These are phyloP conservation scores for Aspergillus sp. DNA, from an alignment of 2,329 filamentous ascomycete genomes.

Conservation along the genomic window DNA sequence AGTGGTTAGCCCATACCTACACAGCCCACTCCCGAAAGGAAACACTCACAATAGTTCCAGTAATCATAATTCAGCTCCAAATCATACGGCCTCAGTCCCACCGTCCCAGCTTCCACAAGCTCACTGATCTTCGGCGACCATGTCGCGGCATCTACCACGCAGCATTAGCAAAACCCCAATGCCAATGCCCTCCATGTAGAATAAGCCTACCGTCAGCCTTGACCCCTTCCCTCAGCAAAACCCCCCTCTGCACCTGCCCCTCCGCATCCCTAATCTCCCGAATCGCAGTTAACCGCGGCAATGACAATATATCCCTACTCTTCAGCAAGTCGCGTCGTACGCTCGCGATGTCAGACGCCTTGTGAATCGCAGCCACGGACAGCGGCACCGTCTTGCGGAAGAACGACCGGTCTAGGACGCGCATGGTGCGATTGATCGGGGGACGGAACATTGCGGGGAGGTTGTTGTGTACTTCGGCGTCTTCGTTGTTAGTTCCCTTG, in stretches of 20 bases:
- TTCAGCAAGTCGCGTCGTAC: slow-evolving; percentile 59
- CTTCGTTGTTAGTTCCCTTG: background rate
- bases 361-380: slow-evolving; percentile 68
- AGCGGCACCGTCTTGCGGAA: slow-evolving; percentile 71
- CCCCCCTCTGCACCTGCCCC: slow-evolving; percentile 26
- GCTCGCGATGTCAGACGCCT: slow-evolving; percentile 64
- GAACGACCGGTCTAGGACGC: slow-evolving; percentile 70
- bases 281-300: slow-evolving; percentile 58
- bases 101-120: slow-evolving; percentile 58
- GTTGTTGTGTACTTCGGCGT: slow-evolving; percentile 11
- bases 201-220: slow-evolving; percentile 33
- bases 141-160: slow-evolving; percentile 54
- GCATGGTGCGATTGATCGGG: slow-evolving; percentile 70
- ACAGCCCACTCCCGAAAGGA: background rate
- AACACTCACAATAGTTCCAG: slow-evolving; percentile 66
- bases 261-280: slow-evolving; percentile 51
- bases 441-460: slow-evolving; percentile 59
- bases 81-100: slow-evolving; percentile 67
- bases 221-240: slow-evolving; percentile 32
- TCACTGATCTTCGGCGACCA: slow-evolving; percentile 66
- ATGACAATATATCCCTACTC: slow-evolving; percentile 56
- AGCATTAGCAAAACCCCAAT: slow-evolving; percentile 6
- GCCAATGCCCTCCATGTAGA: slow-evolving; percentile 1
- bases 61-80: slow-evolving; percentile 72
- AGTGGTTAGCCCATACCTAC: background rate